Base-by-base conservation (phyloP, 495 filamentous ascomycete species). In the Penicillium bovifimosum region DNA sequence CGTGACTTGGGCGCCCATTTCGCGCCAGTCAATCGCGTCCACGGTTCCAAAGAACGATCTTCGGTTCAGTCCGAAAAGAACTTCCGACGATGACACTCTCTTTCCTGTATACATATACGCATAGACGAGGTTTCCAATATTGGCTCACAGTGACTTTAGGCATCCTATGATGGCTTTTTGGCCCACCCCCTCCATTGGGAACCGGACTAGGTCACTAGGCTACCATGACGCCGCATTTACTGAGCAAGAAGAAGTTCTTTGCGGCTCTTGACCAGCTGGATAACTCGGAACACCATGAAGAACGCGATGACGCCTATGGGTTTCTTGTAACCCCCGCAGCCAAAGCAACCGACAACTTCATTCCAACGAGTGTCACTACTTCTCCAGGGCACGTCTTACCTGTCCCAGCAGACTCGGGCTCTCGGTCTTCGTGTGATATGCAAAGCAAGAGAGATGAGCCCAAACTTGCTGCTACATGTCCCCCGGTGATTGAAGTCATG, bases 231-330 rank as follows among this genome's bases (percentile, higher is more conserved):
- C 34, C 50, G 36, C 52, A 33, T 44, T 49, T 26, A 27, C 17
- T 2, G 46, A 64, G 33, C 65, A 69, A 55, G 76, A 74, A 54
- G 55, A 61, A 53, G 26, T 78, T 80, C 52, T 82, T 82, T 54
- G 51, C 59, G 14, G 64, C 67, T 9, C 67, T 82, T 6, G 74
- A 77, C 28, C 53, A 61, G 14, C 61, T 84, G 27, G 76, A 78
- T 57, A 50, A 71, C 10, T 56, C 61, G 6, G 74, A 80, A 41
- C 64, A 72, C 14, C 45, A 57, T 24, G 47, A 56, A 17, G 56
- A 60, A 5, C 41, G 62, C 5, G 46, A 60, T 36, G 3, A 36
- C 1, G 51, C 46, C 0, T 46, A 64, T 13, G 46, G 44, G 27
- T 24, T 14, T 27, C 17, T 61, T 2, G 35, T 66, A 18, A 20